Evolutionary conservation across 2,329 filamentous ascomycete genomes (phyloP), one percentile per base, ranked within the genome.

Genomic region (Cytospora mali): DNA sequence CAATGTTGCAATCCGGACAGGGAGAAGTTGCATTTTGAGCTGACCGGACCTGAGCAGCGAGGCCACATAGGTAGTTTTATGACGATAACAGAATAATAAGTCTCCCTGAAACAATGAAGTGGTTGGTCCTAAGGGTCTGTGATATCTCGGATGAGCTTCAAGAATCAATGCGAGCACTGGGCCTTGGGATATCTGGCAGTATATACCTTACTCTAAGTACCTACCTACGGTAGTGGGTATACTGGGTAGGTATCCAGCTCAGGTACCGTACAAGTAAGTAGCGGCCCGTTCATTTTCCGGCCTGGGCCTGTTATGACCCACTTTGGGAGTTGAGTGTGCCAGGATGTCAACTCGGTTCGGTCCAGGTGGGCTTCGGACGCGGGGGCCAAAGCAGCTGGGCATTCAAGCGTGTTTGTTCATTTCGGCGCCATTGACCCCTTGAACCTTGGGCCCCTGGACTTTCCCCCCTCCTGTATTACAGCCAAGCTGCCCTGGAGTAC

Each of bases 271-370:
- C n/a, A 21, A n/a, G 42, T 13, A 46, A 13, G 7, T 18, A 13
- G 21, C 42, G 42, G 42, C 42, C 42, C 42, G 42, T 46, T 23
- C 42, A 46, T 46, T 46, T 46, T 46, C 42, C 42, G 42, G 42
- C 42, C 39, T 42, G 39, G 39, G 18, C 39, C n/a, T 46, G 42
- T 9, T n/a, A 18, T n/a, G 42, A 23, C 42, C 42, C n/a, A 23
- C n/a, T 23, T 13, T 23, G 42, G 42, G n/a, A 9, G 42, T n/a
- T 46, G 18, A 46, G 42, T 13, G n/a, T n/a, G n/a, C 42, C 5
- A 46, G 42, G 42, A 46, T 46, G 42, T 46, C 42, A 46, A 46
- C n/a, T 46, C 42, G 42, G 42, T 46, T 46, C 42, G 42, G n/a
- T 46, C 42, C 42, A 23, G 42, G 42, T 46, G 42, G 42, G 42